Evolutionary conservation across 441 rosid species (phyloP).

Genomic region (Flueggea neowawraea): DNA sequence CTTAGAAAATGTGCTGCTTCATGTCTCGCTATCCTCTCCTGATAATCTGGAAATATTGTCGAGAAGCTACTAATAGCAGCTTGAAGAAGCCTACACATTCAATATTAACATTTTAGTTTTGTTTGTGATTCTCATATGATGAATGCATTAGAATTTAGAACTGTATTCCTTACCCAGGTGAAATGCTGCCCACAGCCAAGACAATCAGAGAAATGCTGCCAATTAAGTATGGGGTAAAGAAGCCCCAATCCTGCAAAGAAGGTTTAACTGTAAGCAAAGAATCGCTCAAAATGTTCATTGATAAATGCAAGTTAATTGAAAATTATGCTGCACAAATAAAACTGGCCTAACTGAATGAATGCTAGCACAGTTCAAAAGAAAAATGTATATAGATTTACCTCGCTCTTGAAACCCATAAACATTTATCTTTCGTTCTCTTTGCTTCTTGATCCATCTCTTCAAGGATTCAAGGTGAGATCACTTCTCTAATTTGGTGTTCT

Average conservation of each 20-base stretch:
- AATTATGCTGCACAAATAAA: too few species aligned
- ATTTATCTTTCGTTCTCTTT: too few species aligned
- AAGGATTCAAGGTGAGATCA: too few species aligned
- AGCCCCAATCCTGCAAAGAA: constrained; percentile 70
- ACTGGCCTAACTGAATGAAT: too few species aligned
- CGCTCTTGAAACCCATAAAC: too few species aligned
- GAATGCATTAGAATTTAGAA: too few species aligned
- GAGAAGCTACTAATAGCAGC: constrained; percentile 85
- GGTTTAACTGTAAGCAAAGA: neutral
- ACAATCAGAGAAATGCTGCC: constrained; percentile 79
- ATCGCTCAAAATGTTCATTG: too few species aligned
- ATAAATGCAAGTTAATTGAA: neutral
- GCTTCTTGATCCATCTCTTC: too few species aligned
- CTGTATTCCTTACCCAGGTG: constrained; percentile 53
- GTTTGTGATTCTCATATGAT: too few species aligned
- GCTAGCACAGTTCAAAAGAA: too few species aligned
- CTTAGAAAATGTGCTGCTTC: constrained; percentile 98
- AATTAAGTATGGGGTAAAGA: constrained; percentile 70
- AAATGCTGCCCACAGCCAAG: constrained; percentile 65
- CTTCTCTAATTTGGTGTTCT: too few species aligned
- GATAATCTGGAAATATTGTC: constrained; percentile 77
- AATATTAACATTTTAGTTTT: neutral
- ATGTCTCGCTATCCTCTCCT: constrained; percentile 77
- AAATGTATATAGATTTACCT: too few species aligned
- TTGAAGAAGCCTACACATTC: constrained; percentile 85